Percentiles rank a stretch among this genome's conserved stretches.
Evolutionary conservation across 352 stramenopile genomes (phyloP).

Genomic region (Aphanomyces invadans): DNA sequence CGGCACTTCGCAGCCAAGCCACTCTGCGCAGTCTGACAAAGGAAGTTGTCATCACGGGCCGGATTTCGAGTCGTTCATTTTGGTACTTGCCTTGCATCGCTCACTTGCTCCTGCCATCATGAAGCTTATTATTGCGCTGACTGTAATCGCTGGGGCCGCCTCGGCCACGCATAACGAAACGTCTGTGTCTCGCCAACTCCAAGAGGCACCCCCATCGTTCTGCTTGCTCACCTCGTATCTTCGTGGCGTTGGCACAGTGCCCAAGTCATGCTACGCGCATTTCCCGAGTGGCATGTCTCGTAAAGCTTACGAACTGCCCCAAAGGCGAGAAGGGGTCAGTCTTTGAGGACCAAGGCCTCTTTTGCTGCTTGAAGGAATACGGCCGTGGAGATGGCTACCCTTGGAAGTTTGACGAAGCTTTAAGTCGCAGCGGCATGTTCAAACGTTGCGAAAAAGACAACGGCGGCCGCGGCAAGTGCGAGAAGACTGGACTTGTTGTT

Average conservation of each 20-base stretch:
- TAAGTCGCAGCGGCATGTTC: not conserved
- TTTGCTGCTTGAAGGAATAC: not conserved
- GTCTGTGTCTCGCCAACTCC: not conserved
- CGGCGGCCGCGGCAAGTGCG: not conserved
- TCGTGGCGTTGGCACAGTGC: not conserved
- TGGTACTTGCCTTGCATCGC: no score
- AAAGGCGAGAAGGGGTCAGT: no score
- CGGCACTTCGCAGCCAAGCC: no score
- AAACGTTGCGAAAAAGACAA: not conserved
- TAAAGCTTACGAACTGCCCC: not conserved
- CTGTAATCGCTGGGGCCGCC: no score
- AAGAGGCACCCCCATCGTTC: not conserved
- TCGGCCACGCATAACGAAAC: no score
- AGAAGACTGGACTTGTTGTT: not conserved
- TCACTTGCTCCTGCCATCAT: no score
- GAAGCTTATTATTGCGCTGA: no score
- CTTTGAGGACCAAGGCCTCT: constrained; percentile 4
- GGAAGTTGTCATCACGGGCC: no score
- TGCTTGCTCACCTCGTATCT: not conserved
- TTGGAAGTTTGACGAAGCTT: constrained; percentile 3
- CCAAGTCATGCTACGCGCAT: not conserved
- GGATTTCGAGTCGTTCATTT: no score
- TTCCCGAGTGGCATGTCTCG: not conserved
- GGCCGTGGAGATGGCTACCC: not conserved
- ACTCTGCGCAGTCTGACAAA: no score